phyloP scores from a whole-genome alignment of 83 land plant species.

The Diphasiastrum complanatum region DNA sequence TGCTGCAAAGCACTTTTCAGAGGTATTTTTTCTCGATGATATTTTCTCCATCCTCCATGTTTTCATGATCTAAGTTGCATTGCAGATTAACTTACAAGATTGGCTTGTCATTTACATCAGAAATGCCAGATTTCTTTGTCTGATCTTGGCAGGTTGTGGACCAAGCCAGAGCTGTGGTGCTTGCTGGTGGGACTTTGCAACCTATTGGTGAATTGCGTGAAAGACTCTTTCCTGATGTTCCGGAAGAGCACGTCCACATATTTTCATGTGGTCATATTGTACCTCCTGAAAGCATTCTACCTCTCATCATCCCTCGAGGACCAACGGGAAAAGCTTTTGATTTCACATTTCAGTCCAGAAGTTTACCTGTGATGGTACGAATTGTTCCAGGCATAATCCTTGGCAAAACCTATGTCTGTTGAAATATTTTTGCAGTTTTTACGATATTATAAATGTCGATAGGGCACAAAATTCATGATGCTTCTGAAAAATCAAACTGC shows the following conservation, averaged over 20 bases:
- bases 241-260: slow-evolving; percentile 46
- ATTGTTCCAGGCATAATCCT: not conserved
- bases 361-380: slow-evolving; percentile 59
- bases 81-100: not conserved
- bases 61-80: too few relatives aligned
- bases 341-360: slow-evolving; percentile 76
- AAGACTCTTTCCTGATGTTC: slow-evolving; percentile 65
- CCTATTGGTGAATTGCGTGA: slow-evolving; percentile 85
- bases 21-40: slow-evolving; percentile 40
- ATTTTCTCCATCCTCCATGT: too few relatives aligned
- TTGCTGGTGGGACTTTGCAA: slow-evolving; percentile 94
- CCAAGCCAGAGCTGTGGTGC: slow-evolving; percentile 73
- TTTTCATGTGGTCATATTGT: slow-evolving; percentile 92
- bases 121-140: not conserved
- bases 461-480: too few relatives aligned
- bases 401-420: not conserved
- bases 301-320: slow-evolving; percentile 67
- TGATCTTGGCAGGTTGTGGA: slow-evolving; percentile 46
- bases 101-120: not conserved
- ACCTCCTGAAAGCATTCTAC: slow-evolving; percentile 86
- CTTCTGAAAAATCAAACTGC: too few relatives aligned
- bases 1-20: slow-evolving; percentile 73
- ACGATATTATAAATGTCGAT: too few relatives aligned
- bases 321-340: slow-evolving; percentile 78
- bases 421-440: not conserved